Conservation (phyloP, 75 land plant genomes). For the Sequoiadendron giganteum region DNA sequence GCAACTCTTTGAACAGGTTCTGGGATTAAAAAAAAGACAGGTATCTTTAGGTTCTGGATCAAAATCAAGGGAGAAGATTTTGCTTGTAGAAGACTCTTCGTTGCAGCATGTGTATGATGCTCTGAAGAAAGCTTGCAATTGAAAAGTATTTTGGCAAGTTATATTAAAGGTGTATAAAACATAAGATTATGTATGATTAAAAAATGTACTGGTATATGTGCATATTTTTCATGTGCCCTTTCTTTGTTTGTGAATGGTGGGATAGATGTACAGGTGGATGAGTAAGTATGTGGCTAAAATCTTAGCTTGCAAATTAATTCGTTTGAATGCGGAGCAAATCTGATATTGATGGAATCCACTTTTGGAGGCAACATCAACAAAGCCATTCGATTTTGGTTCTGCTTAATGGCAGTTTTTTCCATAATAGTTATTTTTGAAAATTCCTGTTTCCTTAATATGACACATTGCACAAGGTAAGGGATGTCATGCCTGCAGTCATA, state of each 20-base stretch:
- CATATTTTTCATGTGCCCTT: background rate
- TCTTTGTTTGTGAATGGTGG: background rate
- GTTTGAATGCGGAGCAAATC: background rate
- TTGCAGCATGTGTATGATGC: slow-evolving; percentile 64
- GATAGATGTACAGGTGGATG: background rate
- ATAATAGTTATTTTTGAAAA: background rate
- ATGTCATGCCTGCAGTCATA: background rate
- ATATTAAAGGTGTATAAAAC: background rate
- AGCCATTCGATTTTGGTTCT: background rate
- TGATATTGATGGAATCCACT: background rate
- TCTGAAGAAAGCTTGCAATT: slow-evolving; percentile 46
- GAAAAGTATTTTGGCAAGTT: slow-evolving; percentile 1
- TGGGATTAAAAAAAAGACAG: slow-evolving; percentile 81
- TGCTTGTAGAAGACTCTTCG: slow-evolving; percentile 62
- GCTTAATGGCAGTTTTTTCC: background rate
- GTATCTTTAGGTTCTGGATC: slow-evolving; percentile 73
- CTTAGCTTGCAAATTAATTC: background rate
- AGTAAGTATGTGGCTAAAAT: background rate
- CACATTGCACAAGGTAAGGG: background rate
- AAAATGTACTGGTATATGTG: background rate
- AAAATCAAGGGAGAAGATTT: slow-evolving; percentile 83
- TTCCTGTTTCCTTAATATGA: background rate
- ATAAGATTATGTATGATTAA: background rate
- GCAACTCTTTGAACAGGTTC: slow-evolving; percentile 41
- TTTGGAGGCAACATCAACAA: background rate